Base-by-base conservation (phyloP, 371 early-diverging fungal species). In the Conidiobolus coronatus region DNA sequence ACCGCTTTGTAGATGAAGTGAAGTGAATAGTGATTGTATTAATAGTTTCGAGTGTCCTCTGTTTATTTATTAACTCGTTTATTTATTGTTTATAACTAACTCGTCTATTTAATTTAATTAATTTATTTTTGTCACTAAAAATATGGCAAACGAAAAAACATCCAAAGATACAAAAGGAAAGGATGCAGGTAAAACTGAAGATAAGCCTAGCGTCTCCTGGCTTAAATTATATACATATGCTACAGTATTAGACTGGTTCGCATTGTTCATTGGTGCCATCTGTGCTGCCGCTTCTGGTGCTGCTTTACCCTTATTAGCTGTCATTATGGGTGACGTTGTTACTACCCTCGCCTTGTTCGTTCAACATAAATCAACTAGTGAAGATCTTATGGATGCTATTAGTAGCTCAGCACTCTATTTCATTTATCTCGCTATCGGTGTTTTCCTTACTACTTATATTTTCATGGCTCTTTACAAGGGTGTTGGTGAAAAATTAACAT, bases 221-320 rank as follows among this genome's bases (percentile, higher is more conserved):
- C 24, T 61, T 9, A 52, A 64, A 55, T 68, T 83, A 21, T 81
- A 72, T 52, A 70, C 78, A 36, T 84, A 74, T 50, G 77, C 84
- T 1, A 69, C 68, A 12, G 36, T 57, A 0, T 43, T 45, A 3
- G 89, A 88, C 61, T 53, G 53, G 41, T 6, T 65, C 7, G 13
- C 44, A 0, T 57, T 67, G 55, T 17, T 48, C 22, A 33, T 60
- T 34, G 70, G 70, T 9, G 17, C 53, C 5, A 1, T 64, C 4
- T 50, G 47, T 43, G 61, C 66, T 9, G 45, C 45, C 5, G 50
- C 34, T 40, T 48, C 53, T 22, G 71, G 71, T 29, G 58, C 59
- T 15, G 48, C 62, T 18, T 50, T 65, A 42, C 68, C 68, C 14
- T 15, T 62, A 36, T 59, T 60, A 56, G 53, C 67, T 18, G 44